Evolutionary conservation across 306 rosid species (phyloP).

Genomic region (Trifolium dubium): DNA sequence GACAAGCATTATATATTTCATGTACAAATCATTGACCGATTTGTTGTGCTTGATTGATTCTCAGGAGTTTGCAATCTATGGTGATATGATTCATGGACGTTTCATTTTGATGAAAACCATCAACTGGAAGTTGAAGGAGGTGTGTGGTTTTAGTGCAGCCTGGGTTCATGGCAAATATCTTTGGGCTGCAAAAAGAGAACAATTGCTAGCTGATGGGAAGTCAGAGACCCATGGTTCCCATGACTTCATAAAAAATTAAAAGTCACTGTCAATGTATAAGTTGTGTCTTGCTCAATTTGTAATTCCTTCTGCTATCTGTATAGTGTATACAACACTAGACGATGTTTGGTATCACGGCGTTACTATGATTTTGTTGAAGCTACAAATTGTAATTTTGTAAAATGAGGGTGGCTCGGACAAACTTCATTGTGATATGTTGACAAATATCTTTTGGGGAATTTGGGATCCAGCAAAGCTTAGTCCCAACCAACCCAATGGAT

Average conservation of each 20-base stretch:
- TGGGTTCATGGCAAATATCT: slow-evolving; percentile 26
- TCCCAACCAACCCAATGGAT: neutral
- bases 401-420: too few species aligned
- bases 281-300: slow-evolving; percentile 9
- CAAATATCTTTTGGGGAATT: neutral
- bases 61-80: slow-evolving; percentile 48
- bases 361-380: too few species aligned
- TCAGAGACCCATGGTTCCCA: slow-evolving; percentile 9
- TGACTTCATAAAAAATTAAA: slow-evolving; percentile 2
- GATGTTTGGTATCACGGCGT: too few species aligned
- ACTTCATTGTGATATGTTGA: too few species aligned
- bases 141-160: slow-evolving; percentile 5
- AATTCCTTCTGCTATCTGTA: slow-evolving; percentile 12
- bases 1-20: slow-evolving; percentile 5
- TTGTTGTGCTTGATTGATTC: slow-evolving; percentile 45
- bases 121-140: slow-evolving; percentile 26
- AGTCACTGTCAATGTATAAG: neutral
- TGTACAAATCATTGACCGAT: slow-evolving; percentile 38
- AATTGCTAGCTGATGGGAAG: slow-evolving; percentile 25
- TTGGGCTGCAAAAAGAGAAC: neutral
- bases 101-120: slow-evolving; percentile 27
- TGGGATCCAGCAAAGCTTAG: neutral
- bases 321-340: neutral
- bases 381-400: too few species aligned
- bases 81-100: slow-evolving; percentile 28